Evolutionary conservation across 805 yeast genomes (phyloP), one percentile per base, ranked within the genome.

Genomic region (Candida peoriensis): DNA sequence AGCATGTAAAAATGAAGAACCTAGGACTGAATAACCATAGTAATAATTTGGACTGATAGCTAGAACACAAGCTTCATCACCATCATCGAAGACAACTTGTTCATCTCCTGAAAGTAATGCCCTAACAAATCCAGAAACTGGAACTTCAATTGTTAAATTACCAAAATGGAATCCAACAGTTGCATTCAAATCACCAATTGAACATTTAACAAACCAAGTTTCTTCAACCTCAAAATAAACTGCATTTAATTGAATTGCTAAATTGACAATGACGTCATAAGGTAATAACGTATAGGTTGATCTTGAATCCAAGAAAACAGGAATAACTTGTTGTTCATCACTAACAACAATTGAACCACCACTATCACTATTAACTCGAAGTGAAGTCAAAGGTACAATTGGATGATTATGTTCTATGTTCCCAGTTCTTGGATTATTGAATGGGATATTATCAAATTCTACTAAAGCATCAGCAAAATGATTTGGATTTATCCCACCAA

Each of bases 201-300:
- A 58, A 59, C 93, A 83, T 38, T 71, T 70, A 11, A 79, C 78
- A 12, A 80, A 47, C 90, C 90, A 83, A 13, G 68, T 62, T 6
- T 64, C 48, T 6, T 63, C 60, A n/a, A 36, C 39, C 4, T 58
- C 53, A 4, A 72, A 66, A 50, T 74, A 83, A 42, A 66, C 72
- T 0, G 90, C 90, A 48, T 78, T 78, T 25, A 79, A 60, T 55
- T 83, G 89, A 18, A 81, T 64, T 0, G 89, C 86, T 20, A 83
- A 56, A 44, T 72, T 74, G 33, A 82, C 64, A 27, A 83, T 60
- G 5, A 74, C 52, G 30, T 70, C 68, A 26, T 69, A 57, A 0
- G 90, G 90, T 23, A 83, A 52, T 49, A 62, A 70, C 20, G 65
- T 66, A 52, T 57, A 71, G 9, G 55, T 42, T 26, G 68, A 61